A percentile compares a stretch with the other conserved stretches of the same genome.
Conservation (phyloP, 1,139 yeast species). For the Saccharomyces hybrid region DNA sequence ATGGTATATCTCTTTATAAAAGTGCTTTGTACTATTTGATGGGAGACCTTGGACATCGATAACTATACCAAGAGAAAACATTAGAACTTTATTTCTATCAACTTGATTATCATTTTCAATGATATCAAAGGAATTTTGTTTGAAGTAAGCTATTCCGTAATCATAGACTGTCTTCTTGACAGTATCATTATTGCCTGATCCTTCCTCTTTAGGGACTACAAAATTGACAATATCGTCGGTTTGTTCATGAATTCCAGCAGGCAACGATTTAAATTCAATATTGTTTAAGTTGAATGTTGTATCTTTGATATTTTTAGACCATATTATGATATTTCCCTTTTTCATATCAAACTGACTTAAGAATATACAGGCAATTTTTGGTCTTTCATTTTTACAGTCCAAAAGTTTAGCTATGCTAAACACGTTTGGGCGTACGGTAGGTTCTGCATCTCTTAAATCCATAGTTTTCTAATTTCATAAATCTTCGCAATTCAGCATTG, state of each 20-base stretch:
- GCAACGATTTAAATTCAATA: conserved; percentile 69
- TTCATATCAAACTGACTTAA: conserved; percentile 29
- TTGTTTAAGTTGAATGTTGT: conserved; percentile 26
- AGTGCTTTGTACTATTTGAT: neutral
- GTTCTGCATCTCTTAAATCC: neutral
- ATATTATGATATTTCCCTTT: conserved; percentile 26
- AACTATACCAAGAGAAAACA: conserved; percentile 61
- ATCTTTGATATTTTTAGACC: conserved; percentile 19
- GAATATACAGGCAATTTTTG: conserved; percentile 14
- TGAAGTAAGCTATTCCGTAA: conserved; percentile 45
- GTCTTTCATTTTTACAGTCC: neutral
- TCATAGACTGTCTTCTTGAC: conserved; percentile 16
- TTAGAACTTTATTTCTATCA: conserved; percentile 48
- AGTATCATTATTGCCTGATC: conserved; percentile 13
- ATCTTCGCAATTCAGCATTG: neutral
- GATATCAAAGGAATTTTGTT: conserved; percentile 34
- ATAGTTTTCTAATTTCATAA: neutral
- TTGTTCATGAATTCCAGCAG: conserved; percentile 74
- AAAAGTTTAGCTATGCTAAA: neutral
- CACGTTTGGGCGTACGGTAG: neutral
- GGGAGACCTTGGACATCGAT: conserved; percentile 32
- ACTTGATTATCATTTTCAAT: conserved; percentile 20
- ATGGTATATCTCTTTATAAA: conserved; percentile 25
- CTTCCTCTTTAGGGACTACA: conserved; percentile 33
- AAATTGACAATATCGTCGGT: conserved; percentile 47